Conservation (phyloP, 2,329 filamentous ascomycete species). For the Pestalotiopsis fici region DNA sequence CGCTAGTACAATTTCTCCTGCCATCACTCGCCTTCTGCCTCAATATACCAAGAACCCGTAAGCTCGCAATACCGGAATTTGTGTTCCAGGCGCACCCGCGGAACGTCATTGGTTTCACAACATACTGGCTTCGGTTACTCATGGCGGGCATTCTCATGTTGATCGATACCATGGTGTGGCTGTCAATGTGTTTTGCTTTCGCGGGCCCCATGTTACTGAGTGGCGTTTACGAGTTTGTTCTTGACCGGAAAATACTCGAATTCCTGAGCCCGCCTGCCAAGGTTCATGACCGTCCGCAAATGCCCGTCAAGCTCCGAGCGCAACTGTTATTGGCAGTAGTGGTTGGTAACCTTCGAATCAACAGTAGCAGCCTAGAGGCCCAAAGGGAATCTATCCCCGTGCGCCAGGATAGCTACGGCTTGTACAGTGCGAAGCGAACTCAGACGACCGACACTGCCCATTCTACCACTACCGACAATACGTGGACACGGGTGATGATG, state of each 20-base stretch:
- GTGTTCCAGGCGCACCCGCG: conserved; percentile 64
- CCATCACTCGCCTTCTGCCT: conserved; percentile 35
- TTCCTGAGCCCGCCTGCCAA: conserved; percentile 22
- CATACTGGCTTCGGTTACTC: conserved; percentile 26
- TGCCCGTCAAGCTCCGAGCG: conserved; percentile 21
- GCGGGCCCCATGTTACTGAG: conserved; percentile 12
- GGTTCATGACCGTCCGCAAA: conserved; percentile 7
- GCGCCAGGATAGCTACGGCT: background rate
- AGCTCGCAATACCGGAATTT: conserved; percentile 33
- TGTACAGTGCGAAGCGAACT: background rate
- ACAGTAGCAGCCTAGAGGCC: conserved; percentile 17
- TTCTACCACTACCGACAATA: conserved; percentile 15
- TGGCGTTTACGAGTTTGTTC: conserved; percentile 29
- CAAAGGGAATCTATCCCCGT: background rate
- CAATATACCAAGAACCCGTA: conserved; percentile 32
- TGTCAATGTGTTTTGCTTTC: conserved; percentile 10
- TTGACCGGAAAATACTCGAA: conserved; percentile 30
- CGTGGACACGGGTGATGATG: conserved; percentile 28
- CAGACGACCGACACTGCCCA: conserved; percentile 11
- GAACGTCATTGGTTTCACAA: conserved; percentile 35
- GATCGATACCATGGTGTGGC: conserved; percentile 6
- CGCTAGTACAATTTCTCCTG: conserved; percentile 35
- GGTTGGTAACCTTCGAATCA: conserved; percentile 30
- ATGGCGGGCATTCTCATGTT: background rate
- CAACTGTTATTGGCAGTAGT: conserved; percentile 29